Evolutionary conservation across 164 flowering plant genomes (phyloP), one percentile per base, ranked within the genome.

Genomic region (Chimonanthus salicifolius): DNA sequence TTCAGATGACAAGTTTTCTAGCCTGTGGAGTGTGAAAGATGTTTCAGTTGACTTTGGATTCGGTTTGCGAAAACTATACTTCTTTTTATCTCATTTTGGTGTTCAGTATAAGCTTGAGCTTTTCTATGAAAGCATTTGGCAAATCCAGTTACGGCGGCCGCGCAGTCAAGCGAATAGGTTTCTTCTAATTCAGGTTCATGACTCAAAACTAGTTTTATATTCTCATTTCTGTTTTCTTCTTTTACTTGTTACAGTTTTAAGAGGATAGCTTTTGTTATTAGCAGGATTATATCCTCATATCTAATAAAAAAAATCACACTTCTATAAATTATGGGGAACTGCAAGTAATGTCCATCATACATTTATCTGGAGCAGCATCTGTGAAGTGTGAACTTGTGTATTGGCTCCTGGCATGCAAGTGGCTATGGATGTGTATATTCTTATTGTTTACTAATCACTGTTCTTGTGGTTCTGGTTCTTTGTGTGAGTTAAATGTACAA

Each of bases 101-200:
- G 67, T 66, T n/a, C 70, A 71, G 0, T 83, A 81, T 47, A 79
- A 76, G 73, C 81, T 83, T 65, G 84, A 87, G 73, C 86, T 90
- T 46, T 84, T 78, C 50, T 88, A 86, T 74, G 90, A 87, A 49
- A 84, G 80, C 67, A 84, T 92, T 62, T 89, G 93, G 93, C 86
- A 85, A 82, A 82, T 92, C 71, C 84, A 86, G 78, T 81, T 90
- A 6, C 85, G 83, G 68, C 76, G 76, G 46, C 87, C 90, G 50
- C 78, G 64, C 47, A 74, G 76, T 64, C 81, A 69, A 76, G 16
- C 62, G 33, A 60, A 62, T 16, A 85, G 82, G 75, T 84, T 75
- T 83, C 88, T 94, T 9, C 74, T 92, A 44, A 80, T 94, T 81
- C 96, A 94, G 98, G 96, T 94, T 54, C 60, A 64, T 47, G 70